phyloP scores from a whole-genome alignment of 352 stramenopile genomes.

The Bremia lactucae region DNA sequence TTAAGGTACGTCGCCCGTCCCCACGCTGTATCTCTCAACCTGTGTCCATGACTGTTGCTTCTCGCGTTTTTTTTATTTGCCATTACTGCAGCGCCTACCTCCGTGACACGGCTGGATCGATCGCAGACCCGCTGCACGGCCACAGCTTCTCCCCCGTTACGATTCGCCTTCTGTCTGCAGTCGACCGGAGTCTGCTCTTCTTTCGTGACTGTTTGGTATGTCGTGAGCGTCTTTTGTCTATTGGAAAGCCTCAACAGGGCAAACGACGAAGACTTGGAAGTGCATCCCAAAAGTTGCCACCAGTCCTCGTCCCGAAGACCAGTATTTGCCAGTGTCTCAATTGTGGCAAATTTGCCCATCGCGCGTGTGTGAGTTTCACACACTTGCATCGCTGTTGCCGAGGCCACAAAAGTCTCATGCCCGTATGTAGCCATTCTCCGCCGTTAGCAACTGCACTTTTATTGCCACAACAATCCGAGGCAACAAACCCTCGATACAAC shows the following conservation, averaged over 20 bases:
- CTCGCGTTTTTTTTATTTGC: not conserved
- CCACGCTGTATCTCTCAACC: not conserved
- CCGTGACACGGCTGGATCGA: constrained; percentile 23
- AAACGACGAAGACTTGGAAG: not conserved
- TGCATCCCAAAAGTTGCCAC: too few species aligned
- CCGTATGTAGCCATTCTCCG: constrained; percentile 19
- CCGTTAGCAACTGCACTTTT: constrained; percentile 9
- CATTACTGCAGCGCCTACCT: constrained; percentile 25
- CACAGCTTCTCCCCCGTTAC: constrained; percentile 43
- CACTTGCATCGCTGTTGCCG: constrained; percentile 41
- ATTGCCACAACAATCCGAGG: constrained; percentile 8
- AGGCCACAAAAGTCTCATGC: constrained; percentile 23
- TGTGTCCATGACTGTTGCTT: not conserved
- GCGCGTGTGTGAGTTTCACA: constrained; percentile 37
- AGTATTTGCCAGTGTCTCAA: constrained; percentile 42
- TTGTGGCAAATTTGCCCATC: constrained; percentile 43
- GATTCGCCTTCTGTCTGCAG: constrained; percentile 21
- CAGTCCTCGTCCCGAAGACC: constrained; percentile 1
- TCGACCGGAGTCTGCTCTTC: constrained; percentile 50
- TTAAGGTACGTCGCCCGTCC: constrained; percentile 15
- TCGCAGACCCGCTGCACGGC: constrained; percentile 40
- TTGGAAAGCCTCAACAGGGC: constrained; percentile 11
- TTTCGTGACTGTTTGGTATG: constrained; percentile 54
- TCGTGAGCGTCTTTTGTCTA: constrained; percentile 31
- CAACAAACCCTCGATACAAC: too few species aligned